Percentiles rank a stretch among this genome's conserved stretches.
Evolutionary conservation across 2,329 filamentous ascomycete species (phyloP).

Genomic region (Hypocreales sp.): DNA sequence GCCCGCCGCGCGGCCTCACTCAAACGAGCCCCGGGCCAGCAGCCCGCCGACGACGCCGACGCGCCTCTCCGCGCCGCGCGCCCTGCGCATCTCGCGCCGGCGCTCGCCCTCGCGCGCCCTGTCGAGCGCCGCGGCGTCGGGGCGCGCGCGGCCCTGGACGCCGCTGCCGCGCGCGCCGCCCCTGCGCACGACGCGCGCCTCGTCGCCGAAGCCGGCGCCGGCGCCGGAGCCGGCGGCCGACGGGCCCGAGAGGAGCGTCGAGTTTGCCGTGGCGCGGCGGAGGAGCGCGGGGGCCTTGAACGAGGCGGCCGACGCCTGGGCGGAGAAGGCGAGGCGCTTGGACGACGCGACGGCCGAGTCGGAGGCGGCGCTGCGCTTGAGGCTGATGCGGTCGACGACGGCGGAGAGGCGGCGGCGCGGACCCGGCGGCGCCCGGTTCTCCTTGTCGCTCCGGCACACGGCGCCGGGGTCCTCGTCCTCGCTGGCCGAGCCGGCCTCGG

Average conservation of each 20-base stretch:
- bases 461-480: slow-evolving; percentile 22
- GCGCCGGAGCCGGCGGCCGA: slow-evolving; percentile 14
- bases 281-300: slow-evolving; percentile 61
- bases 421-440: slow-evolving; percentile 25
- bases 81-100: slow-evolving; percentile 41
- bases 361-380: slow-evolving; percentile 42
- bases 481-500: slow-evolving; percentile 17
- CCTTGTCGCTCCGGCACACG: slow-evolving; percentile 26
- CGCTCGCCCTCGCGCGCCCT: slow-evolving; percentile 40
- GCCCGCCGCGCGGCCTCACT: too few species aligned
- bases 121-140: slow-evolving; percentile 39
- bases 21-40: slow-evolving; percentile 35
- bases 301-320: slow-evolving; percentile 21
- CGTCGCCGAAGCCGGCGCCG: slow-evolving; percentile 26
- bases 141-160: slow-evolving; percentile 43
- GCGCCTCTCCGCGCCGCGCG: slow-evolving; percentile 39
- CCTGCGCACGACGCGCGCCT: slow-evolving; percentile 43
- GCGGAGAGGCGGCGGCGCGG: slow-evolving; percentile 20
- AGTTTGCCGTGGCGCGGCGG: slow-evolving; percentile 57
- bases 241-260: slow-evolving; percentile 24
- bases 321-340: slow-evolving; percentile 41
- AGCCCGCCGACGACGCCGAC: slow-evolving; percentile 41
- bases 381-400: slow-evolving; percentile 58
- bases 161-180: slow-evolving; percentile 44
- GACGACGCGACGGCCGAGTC: slow-evolving; percentile 12